A percentile compares a stretch with the other conserved stretches of the same genome.
These are phyloP conservation scores for Parachaetomium inaequale DNA, from an alignment of 495 filamentous ascomycete genomes.

Conservation along the genomic window DNA sequence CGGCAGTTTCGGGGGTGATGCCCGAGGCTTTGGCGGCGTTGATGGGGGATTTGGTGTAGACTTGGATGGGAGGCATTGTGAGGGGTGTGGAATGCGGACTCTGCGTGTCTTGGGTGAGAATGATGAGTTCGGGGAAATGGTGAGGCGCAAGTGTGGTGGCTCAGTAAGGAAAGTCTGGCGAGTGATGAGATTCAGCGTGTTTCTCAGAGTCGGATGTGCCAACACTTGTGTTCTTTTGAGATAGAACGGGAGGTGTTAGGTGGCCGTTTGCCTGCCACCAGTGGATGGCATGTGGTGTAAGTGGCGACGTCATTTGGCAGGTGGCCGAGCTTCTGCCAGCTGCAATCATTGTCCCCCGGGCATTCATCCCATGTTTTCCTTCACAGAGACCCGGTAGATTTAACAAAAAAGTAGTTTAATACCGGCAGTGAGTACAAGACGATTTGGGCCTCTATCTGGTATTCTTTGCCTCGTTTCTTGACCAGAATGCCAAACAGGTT, in stretches of 20 bases:
- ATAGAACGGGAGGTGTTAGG: not conserved
- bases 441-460: not conserved
- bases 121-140: not conserved
- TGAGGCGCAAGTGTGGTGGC: not conserved
- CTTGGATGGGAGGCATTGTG: conserved; percentile 55
- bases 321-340: conserved; percentile 14
- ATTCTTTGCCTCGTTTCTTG: not conserved
- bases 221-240: not conserved
- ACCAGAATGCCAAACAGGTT: not conserved
- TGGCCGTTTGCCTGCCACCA: not conserved
- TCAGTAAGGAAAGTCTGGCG: not conserved
- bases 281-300: conserved; percentile 7
- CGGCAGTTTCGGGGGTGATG: conserved; percentile 50
- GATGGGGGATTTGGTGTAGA: conserved; percentile 60
- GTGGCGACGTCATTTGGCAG: conserved; percentile 35
- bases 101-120: not conserved
- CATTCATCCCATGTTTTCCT: not conserved
- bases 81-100: not conserved
- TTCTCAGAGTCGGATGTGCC: not conserved
- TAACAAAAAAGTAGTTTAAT: too few relatives aligned
- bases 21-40: conserved; percentile 50
- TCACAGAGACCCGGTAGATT: not conserved
- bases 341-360: not conserved
- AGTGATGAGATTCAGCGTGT: not conserved
- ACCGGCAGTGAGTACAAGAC: too few relatives aligned